Percentiles rank a stretch among this genome's conserved stretches.
These are phyloP conservation scores for Amanita pallidorosea DNA, from an alignment of 768 basidiomycete genomes.

Conservation along the genomic window DNA sequence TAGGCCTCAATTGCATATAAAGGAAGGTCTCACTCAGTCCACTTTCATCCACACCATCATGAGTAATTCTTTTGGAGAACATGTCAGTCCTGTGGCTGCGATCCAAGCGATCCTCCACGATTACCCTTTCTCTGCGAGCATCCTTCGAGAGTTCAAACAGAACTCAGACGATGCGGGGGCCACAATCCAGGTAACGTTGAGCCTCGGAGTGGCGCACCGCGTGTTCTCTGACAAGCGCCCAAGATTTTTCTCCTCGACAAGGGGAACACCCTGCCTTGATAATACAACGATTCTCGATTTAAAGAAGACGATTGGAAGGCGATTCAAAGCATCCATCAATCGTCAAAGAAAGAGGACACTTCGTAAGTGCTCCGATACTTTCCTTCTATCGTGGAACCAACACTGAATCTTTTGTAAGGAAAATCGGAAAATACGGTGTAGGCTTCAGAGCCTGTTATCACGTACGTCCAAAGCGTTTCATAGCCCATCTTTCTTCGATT, in stretches of 20 bases:
- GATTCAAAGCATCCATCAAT: slow-evolving; percentile 28
- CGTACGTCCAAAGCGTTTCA: slow-evolving; percentile 15
- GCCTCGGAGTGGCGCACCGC: neutral
- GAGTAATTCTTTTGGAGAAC: slow-evolving; percentile 8
- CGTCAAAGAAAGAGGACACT: slow-evolving; percentile 33
- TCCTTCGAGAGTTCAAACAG: slow-evolving; percentile 34
- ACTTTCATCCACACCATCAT: neutral
- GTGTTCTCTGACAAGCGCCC: neutral
- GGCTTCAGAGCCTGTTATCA: slow-evolving; percentile 44
- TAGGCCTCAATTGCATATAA: neutral
- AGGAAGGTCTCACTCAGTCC: too few relatives aligned
- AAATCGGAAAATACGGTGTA: slow-evolving; percentile 43
- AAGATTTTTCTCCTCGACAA: slow-evolving; percentile 34
- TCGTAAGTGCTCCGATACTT: slow-evolving; percentile 20
- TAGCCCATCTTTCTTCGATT: neutral
- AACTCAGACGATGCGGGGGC: slow-evolving; percentile 44
- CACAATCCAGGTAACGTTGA: slow-evolving; percentile 22
- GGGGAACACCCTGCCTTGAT: slow-evolving; percentile 32
- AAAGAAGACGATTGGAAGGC: slow-evolving; percentile 32
- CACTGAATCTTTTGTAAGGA: slow-evolving; percentile 17
- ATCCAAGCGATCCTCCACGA: slow-evolving; percentile 24
- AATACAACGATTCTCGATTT: slow-evolving; percentile 32
- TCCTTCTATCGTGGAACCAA: neutral
- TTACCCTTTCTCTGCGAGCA: slow-evolving; percentile 34
- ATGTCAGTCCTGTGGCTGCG: slow-evolving; percentile 12